A percentile compares a stretch with the other conserved stretches of the same genome.
Evolutionary conservation across 352 stramenopile genomes (phyloP).

Genomic region (Globisporangium splendens): DNA sequence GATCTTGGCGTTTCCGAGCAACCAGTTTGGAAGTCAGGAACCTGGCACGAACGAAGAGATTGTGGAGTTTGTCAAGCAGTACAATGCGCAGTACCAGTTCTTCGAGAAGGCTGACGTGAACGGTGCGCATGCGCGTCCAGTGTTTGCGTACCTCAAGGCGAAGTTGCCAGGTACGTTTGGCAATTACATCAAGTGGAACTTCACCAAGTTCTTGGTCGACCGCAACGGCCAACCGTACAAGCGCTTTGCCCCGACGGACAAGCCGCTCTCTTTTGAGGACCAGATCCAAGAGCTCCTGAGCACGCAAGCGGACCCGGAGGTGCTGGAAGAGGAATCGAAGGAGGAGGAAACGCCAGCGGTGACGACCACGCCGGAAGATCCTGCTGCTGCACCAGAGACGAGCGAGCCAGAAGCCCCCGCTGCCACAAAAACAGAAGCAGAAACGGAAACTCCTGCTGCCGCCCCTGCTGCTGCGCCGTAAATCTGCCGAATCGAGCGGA

Average conservation of each 20-base stretch:
- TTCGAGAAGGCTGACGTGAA: slow-evolving; percentile 85
- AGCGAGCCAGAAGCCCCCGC: too few relatives aligned
- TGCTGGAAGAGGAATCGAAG: neutral
- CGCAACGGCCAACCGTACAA: slow-evolving; percentile 70
- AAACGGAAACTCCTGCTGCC: too few relatives aligned
- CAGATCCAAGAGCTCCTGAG: slow-evolving; percentile 75
- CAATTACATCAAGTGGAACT: slow-evolving; percentile 88
- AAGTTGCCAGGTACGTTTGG: slow-evolving; percentile 60
- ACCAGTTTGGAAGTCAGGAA: too few relatives aligned
- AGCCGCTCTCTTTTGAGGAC: slow-evolving; percentile 66
- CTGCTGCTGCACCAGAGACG: too few relatives aligned
- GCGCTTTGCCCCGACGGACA: slow-evolving; percentile 64
- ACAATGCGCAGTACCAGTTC: slow-evolving; percentile 31
- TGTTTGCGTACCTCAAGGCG: slow-evolving; percentile 82
- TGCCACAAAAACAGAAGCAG: too few relatives aligned
- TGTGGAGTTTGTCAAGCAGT: too few relatives aligned
- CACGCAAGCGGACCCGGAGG: neutral
- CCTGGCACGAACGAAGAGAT: too few relatives aligned
- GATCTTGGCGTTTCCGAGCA: too few relatives aligned
- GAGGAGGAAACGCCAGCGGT: neutral
- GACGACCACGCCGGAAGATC: too few relatives aligned
- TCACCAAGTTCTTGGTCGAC: slow-evolving; percentile 89
- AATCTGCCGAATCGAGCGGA: too few relatives aligned
- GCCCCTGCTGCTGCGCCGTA: too few relatives aligned
- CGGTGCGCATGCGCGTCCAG: slow-evolving; percentile 61